Conservation (phyloP, 805 yeast species). For the Hanseniaspora nectarophila region DNA sequence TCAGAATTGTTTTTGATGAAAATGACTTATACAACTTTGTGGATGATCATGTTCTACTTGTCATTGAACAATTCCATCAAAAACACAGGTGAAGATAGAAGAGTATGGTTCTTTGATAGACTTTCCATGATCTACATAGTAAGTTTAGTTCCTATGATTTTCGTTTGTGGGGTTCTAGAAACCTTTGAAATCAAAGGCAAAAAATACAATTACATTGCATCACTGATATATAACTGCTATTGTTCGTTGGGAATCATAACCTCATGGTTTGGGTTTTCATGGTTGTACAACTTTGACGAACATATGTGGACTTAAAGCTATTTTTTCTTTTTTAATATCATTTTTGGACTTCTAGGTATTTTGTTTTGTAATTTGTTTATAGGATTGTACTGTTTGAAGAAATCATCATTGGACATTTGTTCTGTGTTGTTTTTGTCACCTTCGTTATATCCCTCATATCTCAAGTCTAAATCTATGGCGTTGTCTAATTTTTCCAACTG, state of each 20-base stretch:
- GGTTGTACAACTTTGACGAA: constrained; percentile 81
- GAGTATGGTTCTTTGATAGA: constrained; percentile 60
- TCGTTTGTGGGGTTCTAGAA: constrained; percentile 37
- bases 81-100: constrained; percentile 29
- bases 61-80: constrained; percentile 60
- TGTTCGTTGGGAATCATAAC: constrained; percentile 75
- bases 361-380: not conserved
- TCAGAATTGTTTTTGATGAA: constrained; percentile 72
- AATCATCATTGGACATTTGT: constrained; percentile 3
- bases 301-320: constrained; percentile 39
- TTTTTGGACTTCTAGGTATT: constrained; percentile 10
- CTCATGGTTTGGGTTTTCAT: constrained; percentile 78
- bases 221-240: constrained; percentile 76
- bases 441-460: not conserved
- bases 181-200: constrained; percentile 41
- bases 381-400: constrained; percentile 5
- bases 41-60: constrained; percentile 69
- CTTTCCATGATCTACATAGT: constrained; percentile 53
- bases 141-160: constrained; percentile 55
- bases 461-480: not conserved
- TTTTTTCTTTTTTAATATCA: constrained; percentile 2
- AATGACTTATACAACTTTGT: constrained; percentile 61
- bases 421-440: not conserved
- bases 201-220: constrained; percentile 57
- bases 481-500: constrained; percentile 1